A percentile compares a stretch with the other conserved stretches of the same genome.
Conservation (phyloP, 306 rosid species). For the Mimosa pudica region DNA sequence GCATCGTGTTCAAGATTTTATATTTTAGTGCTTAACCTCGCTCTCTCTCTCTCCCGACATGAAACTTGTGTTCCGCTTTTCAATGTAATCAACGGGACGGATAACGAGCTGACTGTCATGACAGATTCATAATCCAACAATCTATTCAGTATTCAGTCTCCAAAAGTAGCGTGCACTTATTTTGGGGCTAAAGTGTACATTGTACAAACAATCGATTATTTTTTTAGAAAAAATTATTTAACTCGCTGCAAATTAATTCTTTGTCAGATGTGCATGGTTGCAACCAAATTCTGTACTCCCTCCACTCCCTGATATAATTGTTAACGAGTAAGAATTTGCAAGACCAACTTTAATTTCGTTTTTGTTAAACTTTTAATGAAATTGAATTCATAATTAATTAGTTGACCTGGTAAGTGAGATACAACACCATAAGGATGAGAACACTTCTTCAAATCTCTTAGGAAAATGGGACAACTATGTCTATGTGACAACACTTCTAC, state of each 20-base stretch:
- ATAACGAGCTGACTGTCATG: conserved; percentile 36
- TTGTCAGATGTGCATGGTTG: not conserved
- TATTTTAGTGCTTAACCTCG: not conserved
- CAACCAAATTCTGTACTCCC: not conserved
- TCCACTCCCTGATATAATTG: too few species aligned
- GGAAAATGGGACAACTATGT: too few species aligned
- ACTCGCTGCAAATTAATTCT: not conserved
- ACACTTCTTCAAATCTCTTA: too few species aligned
- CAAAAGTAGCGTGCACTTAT: not conserved
- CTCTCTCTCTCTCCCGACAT: not conserved
- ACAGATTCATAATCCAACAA: not conserved
- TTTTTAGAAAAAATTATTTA: not conserved
- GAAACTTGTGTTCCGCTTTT: conserved; percentile 24
- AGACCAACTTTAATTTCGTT: not conserved
- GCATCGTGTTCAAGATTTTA: not conserved
- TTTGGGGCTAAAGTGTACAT: not conserved
- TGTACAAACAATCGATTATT: not conserved
- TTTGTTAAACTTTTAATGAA: not conserved
- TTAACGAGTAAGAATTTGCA: not conserved
- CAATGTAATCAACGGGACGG: conserved; percentile 40
- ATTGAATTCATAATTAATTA: too few species aligned
- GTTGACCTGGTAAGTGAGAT: too few species aligned
- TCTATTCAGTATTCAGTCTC: not conserved
- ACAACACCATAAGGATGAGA: too few species aligned
- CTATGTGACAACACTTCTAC: too few species aligned